phyloP scores from a whole-genome alignment of 2,329 filamentous ascomycete species.

The Aspergillus transmontanensis region DNA sequence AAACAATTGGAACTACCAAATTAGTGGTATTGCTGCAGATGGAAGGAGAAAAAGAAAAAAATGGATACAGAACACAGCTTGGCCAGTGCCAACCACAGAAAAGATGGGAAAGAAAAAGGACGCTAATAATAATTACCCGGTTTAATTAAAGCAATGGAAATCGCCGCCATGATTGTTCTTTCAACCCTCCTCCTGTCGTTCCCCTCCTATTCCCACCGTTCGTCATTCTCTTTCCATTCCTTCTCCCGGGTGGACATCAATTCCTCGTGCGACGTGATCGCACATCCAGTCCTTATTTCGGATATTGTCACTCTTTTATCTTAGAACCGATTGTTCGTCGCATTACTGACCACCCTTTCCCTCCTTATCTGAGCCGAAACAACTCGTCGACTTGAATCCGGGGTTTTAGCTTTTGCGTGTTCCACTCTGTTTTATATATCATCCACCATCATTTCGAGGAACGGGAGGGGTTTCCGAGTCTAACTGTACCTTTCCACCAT shows the following conservation, averaged over 20 bases:
- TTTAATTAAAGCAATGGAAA: slow-evolving; percentile 7
- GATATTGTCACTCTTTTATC: slow-evolving; percentile 17
- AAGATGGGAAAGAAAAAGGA: slow-evolving; percentile 4
- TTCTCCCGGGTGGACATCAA: slow-evolving; percentile 18
- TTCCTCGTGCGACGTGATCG: slow-evolving; percentile 28
- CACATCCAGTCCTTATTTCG: slow-evolving; percentile 30
- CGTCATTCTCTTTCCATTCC: slow-evolving; percentile 7
- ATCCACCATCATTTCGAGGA: background rate
- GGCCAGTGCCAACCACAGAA: background rate
- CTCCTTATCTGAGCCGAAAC: slow-evolving; percentile 1
- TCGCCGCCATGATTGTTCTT: slow-evolving; percentile 5
- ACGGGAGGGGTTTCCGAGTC: slow-evolving; percentile 8
- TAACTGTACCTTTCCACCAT: slow-evolving; percentile 19
- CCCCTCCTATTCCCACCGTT: slow-evolving; percentile 7
- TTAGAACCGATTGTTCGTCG: slow-evolving; percentile 6
- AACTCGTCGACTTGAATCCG: slow-evolving; percentile 28
- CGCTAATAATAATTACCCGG: slow-evolving; percentile 11
- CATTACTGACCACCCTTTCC: background rate
- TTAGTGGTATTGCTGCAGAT: slow-evolving; percentile 1
- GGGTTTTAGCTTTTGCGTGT: slow-evolving; percentile 1
- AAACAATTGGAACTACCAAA: background rate
- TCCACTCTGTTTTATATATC: slow-evolving; percentile 1
- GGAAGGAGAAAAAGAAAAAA: slow-evolving; percentile 2
- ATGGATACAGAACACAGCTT: background rate
- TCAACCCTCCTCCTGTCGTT: slow-evolving; percentile 9